phyloP scores from a whole-genome alignment of 2,329 filamentous ascomycete genomes.

The Gyromitra esculenta region DNA sequence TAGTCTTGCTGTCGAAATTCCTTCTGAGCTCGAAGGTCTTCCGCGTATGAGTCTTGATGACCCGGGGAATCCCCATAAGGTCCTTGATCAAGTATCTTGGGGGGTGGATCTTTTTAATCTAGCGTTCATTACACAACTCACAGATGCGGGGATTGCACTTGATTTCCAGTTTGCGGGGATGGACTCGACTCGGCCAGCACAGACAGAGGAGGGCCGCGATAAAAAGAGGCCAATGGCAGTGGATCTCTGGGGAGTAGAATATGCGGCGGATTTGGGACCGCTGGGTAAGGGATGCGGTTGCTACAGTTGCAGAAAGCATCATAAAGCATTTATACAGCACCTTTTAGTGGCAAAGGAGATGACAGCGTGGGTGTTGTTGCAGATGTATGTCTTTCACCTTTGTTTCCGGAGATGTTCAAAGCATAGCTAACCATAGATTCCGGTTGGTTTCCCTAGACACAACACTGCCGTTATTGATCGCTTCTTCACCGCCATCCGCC shows the following conservation, averaged over 20 bases:
- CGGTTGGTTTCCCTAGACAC: slow-evolving; percentile 64
- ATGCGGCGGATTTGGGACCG: slow-evolving; percentile 72
- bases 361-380: slow-evolving; percentile 92
- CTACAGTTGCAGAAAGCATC: slow-evolving; percentile 84
- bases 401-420: neutral
- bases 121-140: slow-evolving; percentile 76
- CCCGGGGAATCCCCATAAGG: slow-evolving; percentile 75
- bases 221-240: slow-evolving; percentile 70
- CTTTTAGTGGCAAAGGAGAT: slow-evolving; percentile 91
- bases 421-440: slow-evolving; percentile 1
- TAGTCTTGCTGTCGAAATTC: slow-evolving; percentile 67
- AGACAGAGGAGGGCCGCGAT: slow-evolving; percentile 43
- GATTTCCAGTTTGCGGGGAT: slow-evolving; percentile 76
- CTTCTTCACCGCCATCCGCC: slow-evolving; percentile 78
- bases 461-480: slow-evolving; percentile 77
- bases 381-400: slow-evolving; percentile 65
- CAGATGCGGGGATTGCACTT: slow-evolving; percentile 86
- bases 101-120: slow-evolving; percentile 83
- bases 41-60: slow-evolving; percentile 79
- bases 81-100: slow-evolving; percentile 77
- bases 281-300: slow-evolving; percentile 75
- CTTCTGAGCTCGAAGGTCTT: slow-evolving; percentile 69
- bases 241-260: slow-evolving; percentile 74
- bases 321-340: slow-evolving; percentile 87
- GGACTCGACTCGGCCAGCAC: slow-evolving; percentile 14